These are phyloP conservation scores for Vigna nakashimae DNA, from an alignment of 306 rosid genomes.

Conservation along the genomic window DNA sequence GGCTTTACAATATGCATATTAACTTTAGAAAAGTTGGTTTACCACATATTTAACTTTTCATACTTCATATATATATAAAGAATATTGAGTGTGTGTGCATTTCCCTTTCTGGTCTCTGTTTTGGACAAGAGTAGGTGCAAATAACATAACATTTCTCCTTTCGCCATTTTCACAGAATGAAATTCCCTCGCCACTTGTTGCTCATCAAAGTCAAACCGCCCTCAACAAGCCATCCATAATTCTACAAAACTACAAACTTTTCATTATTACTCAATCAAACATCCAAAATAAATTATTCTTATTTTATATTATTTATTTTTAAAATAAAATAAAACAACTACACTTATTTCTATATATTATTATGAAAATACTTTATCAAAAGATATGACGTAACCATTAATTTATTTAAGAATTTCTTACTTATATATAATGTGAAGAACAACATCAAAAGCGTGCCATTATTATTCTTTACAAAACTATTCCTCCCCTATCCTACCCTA, in stretches of 20 bases:
- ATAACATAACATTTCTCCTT: not conserved
- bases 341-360: too few relatives aligned
- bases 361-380: too few relatives aligned
- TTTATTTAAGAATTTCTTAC: too few relatives aligned
- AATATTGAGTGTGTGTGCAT: not conserved
- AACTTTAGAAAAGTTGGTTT: too few relatives aligned
- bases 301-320: not conserved
- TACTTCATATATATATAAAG: not conserved
- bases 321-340: too few relatives aligned
- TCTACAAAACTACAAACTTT: not conserved
- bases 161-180: not conserved
- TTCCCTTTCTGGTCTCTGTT: not conserved
- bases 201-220: conserved; percentile 33
- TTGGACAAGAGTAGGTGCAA: not conserved
- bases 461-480: not conserved
- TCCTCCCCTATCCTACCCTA: not conserved
- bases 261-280: conserved; percentile 10
- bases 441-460: not conserved
- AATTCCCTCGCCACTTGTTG: not conserved
- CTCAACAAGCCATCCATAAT: not conserved
- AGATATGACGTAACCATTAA: too few relatives aligned
- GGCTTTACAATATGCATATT: too few relatives aligned
- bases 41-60: too few relatives aligned
- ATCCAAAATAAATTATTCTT: not conserved
- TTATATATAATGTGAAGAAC: not conserved